Base-by-base conservation (phyloP, 2,329 filamentous ascomycete species). In the Penicillium sclerotigenum region DNA sequence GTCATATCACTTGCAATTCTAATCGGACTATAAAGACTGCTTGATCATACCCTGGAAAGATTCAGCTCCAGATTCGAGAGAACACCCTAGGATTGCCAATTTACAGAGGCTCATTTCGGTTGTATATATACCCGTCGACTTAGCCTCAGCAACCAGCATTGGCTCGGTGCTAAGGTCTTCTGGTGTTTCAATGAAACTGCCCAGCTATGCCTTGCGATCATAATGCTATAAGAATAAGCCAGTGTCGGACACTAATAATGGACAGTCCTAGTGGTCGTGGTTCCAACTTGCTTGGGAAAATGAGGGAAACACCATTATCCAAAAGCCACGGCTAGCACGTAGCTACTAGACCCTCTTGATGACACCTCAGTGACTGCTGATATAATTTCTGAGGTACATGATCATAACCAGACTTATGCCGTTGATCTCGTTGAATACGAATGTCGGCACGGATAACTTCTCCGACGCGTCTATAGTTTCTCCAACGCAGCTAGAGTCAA, bases 131-230 rank as follows among this genome's bases (percentile, higher is more conserved):
- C n/a, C n/a, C 18, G 48, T 52, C 14, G 47, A 42, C 14, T 16
- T 37, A 22, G 52, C 56, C 37, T 58, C 52, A 6, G 47, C 47
- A 14, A 56, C 18, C 31, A 52, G 31, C 24, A 18, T 33, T 10
- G 24, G 3, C 33, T 49, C 26, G 9, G 28, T 33, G 20, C 24
- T 33, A 24, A 18, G 36, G 20, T 20, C 9, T 18, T 33, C 38
- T 9, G 48, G 20, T 28, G 13, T 40, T 22, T 96, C 91, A 65
- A 97, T 86, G 65, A 84, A 83, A 1, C 90, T 93, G 75, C 89
- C 87, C 1, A 96, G 90, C 90, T 91, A 96, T 11, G 91, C 92
- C 78, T 97, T 97, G 59, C 93, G 81, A 0, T 82, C 59, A 97
- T 76, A 43, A 96, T 89, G 22, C 94, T 77, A 69, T 87, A 93